Conservation (phyloP, 73 alveolate genomes). For the Paramecium tetraurelia region DNA sequence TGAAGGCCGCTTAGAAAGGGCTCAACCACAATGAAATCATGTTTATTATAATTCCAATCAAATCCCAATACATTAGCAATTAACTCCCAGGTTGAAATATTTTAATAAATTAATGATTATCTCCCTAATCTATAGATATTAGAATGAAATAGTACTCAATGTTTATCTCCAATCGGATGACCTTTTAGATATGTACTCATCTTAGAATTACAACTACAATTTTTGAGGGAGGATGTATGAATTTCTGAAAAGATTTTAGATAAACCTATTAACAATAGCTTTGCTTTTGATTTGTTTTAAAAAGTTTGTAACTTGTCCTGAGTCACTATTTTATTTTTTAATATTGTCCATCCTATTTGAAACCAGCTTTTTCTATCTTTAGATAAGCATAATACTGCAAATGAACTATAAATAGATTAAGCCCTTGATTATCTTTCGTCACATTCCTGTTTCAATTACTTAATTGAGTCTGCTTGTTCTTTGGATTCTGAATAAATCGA, state of each 20-base stretch:
- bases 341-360: not conserved
- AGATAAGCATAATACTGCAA: not conserved
- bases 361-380: not conserved
- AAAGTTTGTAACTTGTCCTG: not conserved
- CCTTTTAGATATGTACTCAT: not conserved
- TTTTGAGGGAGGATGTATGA: not conserved
- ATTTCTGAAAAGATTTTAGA: not conserved
- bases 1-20: not conserved
- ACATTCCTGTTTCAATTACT: not conserved
- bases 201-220: not conserved
- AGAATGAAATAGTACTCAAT: not conserved
- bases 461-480: not conserved
- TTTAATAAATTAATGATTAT: not conserved
- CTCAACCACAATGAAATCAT: conserved; percentile 7
- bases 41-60: not conserved
- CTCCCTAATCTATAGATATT: not conserved
- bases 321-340: not conserved
- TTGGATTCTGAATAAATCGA: not conserved
- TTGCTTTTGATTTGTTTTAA: not conserved
- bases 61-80: not conserved
- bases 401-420: not conserved
- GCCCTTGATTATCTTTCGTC: not conserved
- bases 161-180: not conserved
- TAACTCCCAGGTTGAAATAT: not conserved
- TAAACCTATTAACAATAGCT: not conserved